Evolutionary conservation across 495 filamentous ascomycete species (phyloP), one percentile per base, ranked within the genome.

Genomic region (Clohesyomyces aquaticus): DNA sequence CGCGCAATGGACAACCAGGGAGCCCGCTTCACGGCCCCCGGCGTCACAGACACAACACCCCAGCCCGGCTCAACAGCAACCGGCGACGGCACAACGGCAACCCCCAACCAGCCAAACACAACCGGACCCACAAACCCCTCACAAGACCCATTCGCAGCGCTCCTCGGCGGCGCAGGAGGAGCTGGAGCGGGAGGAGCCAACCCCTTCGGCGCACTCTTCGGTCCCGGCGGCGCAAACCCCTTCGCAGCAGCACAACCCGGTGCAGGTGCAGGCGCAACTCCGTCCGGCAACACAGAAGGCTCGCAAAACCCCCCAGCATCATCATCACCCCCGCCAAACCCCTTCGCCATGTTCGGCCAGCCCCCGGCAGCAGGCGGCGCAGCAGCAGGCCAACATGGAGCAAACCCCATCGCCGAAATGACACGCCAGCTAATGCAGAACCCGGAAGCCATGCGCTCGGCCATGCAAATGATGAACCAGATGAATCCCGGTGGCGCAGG

Each of bases 11-110:
- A 78, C 19, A 68, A 76, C 60, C 81, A 78, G 50, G 81, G 55
- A 22, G 41, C 46, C 1, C 21, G 86, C 18, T 96, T 98, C 71
- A 92, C 95, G 4, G 92, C 91, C 29, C 94, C 95, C 11, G 95
- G 93, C 2, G 85, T 87, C 18, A 95, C 91, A 21, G 91, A 95
- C 75, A 93, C 83, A 12, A 82, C 74, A 28, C 75, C 75, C 25
- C 59, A 70, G 51, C 43, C 58, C 21, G 25, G 26, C 21, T 23
- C 50, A 21, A 57, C 54, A 43, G 54, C 64, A 47, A 55, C 71
- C 11, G 69, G 68, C 21, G 61, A 70, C 26, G 67, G 72, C 54
- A 71, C 76, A 62, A 68, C 73, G 27, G 71, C 73, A 25, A 78
- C 70, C 16, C 69, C 76, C 4, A 59, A 54, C 25, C 65, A 62